Percentiles rank a stretch among this genome's conserved stretches.
phyloP scores from a whole-genome alignment of 2,329 filamentous ascomycete genomes.

The Aspergillus neoniger region DNA sequence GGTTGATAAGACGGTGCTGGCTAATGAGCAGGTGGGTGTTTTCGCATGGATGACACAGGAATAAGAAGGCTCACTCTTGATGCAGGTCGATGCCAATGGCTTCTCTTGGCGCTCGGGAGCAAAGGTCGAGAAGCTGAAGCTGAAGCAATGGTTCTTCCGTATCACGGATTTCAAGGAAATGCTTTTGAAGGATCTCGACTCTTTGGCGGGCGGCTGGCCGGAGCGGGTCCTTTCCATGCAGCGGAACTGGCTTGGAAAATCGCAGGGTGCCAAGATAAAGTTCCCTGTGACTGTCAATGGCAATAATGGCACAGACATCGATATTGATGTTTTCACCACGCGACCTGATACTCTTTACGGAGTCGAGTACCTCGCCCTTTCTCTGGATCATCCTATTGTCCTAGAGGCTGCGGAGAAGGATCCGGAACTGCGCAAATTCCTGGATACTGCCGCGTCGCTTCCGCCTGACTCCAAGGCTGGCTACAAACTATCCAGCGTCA shows the following conservation, averaged over 20 bases:
- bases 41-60: not conserved
- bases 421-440: conserved; percentile 64
- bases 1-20: conserved; percentile 83
- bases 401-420: conserved; percentile 61
- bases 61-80: conserved; percentile 5
- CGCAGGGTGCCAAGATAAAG: conserved; percentile 69
- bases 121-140: conserved; percentile 73
- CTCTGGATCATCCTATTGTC: conserved; percentile 71
- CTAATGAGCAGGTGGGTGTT: conserved; percentile 71
- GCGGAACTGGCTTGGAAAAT: conserved; percentile 84
- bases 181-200: conserved; percentile 69
- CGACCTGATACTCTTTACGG: conserved; percentile 84
- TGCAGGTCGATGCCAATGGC: conserved; percentile 74
- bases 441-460: conserved; percentile 60
- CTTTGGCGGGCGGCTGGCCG: conserved; percentile 71
- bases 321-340: conserved; percentile 78
- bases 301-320: conserved; percentile 30
- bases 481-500: conserved; percentile 64
- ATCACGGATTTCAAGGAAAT: conserved; percentile 77
- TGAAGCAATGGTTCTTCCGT: conserved; percentile 88
- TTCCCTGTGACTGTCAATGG: conserved; percentile 61
- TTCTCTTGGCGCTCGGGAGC: conserved; percentile 85
- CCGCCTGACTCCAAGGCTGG: conserved; percentile 61
- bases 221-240: conserved; percentile 82
- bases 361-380: conserved; percentile 80